Base-by-base conservation (phyloP, 257 asterid genomes). In the Forsythia suspensa region DNA sequence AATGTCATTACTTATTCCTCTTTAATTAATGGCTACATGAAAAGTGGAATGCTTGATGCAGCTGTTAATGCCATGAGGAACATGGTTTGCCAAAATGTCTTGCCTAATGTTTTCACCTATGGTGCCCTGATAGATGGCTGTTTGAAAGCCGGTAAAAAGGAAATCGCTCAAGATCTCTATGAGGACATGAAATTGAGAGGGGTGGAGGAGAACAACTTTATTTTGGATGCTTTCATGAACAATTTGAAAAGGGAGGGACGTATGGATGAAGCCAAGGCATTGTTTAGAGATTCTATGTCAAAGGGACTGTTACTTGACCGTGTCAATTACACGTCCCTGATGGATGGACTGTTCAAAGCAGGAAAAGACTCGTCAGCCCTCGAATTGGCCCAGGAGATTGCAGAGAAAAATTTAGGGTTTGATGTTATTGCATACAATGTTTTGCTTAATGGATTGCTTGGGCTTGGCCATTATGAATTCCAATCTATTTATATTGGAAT, bases 281-380 rank as follows among this genome's bases (percentile, higher is more conserved):
- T 95, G 76, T 89, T 89, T 78, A 79, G 80, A 71, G 86, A 88
- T 80, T 85, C 80, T 61, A 59, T 78, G 69, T 88, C 91, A 8
- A 84, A 85, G 57, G 97, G 97, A 72, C 82, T 88, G 85, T 55
- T 74, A 71, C 95, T 93, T 44, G 99, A 93, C 85, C 85, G 75
- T 83, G 96, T 93, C 44, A 95, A 88, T 77, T 92, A 90, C 85
- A 93, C 99, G 6, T 86, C 94, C 38, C 79, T 95, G 79, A 92
- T 95, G 93, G 98, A 93, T 82, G 96, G 86, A 39, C 82, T 93
- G 76, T 95, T 95, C 85, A 93, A 95, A 88, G 84, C 92, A 48
- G 97, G 97, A 72, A 88, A 87, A 82, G 89, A 75, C 4, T 85
- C 97, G 0, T 84, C 89, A 78, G 98, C 99, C 77, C 87, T 95